These are phyloP conservation scores for Domatiomyces catenatus DNA, from an alignment of 2,329 filamentous ascomycete genomes.

Conservation along the genomic window DNA sequence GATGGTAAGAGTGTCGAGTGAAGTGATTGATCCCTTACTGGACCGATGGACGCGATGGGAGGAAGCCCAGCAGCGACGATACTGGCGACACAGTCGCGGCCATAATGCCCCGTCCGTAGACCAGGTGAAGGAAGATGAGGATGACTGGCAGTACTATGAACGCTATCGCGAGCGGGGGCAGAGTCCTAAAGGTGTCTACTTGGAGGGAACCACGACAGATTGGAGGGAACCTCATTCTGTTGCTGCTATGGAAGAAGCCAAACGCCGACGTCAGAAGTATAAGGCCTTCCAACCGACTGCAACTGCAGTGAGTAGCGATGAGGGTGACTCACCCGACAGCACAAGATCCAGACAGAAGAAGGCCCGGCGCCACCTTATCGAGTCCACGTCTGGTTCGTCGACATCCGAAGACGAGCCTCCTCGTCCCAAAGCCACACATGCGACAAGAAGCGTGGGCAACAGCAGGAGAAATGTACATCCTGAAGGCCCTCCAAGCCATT, in stretches of 20 bases:
- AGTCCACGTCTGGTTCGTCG: conserved; percentile 14
- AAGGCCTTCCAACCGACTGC: conserved; percentile 22
- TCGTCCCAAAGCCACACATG: conserved; percentile 3
- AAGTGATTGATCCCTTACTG: conserved; percentile 22
- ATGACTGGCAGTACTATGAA: conserved; percentile 15
- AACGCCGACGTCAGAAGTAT: conserved; percentile 21
- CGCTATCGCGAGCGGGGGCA: conserved; percentile 17
- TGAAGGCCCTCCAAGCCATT: conserved; percentile 1
- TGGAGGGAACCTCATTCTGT: conserved; percentile 26
- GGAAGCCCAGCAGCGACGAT: conserved; percentile 12
- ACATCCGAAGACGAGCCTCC: conserved; percentile 9
- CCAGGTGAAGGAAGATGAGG: conserved; percentile 14
- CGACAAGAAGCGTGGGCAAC: not conserved
- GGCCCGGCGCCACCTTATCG: conserved; percentile 12
- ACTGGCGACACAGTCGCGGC: conserved; percentile 6
- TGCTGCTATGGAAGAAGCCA: conserved; percentile 22
- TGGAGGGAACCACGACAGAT: conserved; percentile 23
- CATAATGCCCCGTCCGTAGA: conserved; percentile 14
- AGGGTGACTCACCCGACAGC: conserved; percentile 17
- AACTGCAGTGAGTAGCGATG: conserved; percentile 23
- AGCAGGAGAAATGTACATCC: conserved; percentile 5
- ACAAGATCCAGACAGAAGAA: conserved; percentile 7
- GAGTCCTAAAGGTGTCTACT: conserved; percentile 14
- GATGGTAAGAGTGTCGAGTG: conserved; percentile 25
- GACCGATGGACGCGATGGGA: conserved; percentile 18